Evolutionary conservation across 495 filamentous ascomycete species (phyloP), one percentile per base, ranked within the genome.

Genomic region (Lophiostoma macrostomum): DNA sequence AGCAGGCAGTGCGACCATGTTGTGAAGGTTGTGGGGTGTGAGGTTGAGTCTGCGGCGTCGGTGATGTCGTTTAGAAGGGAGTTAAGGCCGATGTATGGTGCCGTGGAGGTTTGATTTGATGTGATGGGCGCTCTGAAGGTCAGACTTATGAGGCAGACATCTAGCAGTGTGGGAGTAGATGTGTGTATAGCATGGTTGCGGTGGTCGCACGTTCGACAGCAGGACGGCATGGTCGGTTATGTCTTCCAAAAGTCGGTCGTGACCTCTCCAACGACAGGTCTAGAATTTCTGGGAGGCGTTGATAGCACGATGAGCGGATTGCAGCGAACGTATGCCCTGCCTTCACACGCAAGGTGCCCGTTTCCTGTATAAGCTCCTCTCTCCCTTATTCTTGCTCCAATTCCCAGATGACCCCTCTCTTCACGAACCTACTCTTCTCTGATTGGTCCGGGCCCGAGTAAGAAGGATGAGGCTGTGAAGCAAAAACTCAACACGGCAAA

Each of bases 131-230:
- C 28, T 25, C 40, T 58, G 48, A 52, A 58, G 24, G 28, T 42
- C 1, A 58, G 39, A 1, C 20, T 58, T 16, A 58, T 41, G 18
- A 58, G 28, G 38, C 43, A 50, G 20, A 57, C 39, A 24, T 50
- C 36, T 19, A 57, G 45, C 10, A 57, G 53, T 6, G 31, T 43
- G 0, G 53, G 45, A 4, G 35, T 36, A 3, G 43, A 24, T n/a
- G 53, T 35, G 19, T 50, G 20, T 24, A 50, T 28, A 13, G 25
- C 53, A 18, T 44, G 36, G 45, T 27, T 35, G 36, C 53, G 53
- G 38, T 50, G 45, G 37, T 57, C 39, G 38, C 53, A 57, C 2
- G 53, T 57, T 23, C 53, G 20, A 20, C 53, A 56, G 18, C 53
- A 50, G 37, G 29, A 35, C 22, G 52, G 5, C 52, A 54, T 54